A percentile compares a stretch with the other conserved stretches of the same genome.
Conservation (phyloP, 2,329 filamentous ascomycete species). For the Epichloe festucae region DNA sequence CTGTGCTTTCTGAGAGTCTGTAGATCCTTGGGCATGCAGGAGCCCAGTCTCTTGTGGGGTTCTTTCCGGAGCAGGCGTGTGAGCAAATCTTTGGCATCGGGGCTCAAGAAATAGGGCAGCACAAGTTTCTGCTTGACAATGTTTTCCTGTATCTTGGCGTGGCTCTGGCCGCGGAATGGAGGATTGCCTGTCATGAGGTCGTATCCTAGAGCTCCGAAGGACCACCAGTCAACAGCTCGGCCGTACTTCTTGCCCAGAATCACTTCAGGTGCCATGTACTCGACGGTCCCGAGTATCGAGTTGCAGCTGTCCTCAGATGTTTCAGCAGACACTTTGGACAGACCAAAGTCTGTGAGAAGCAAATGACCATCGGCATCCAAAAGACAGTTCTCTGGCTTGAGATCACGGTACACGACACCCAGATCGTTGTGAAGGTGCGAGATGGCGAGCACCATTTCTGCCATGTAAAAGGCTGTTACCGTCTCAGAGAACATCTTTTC, state of each 20-base stretch:
- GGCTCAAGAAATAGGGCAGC: constrained; percentile 79
- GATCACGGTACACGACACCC: constrained; percentile 88
- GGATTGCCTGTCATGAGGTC: constrained; percentile 87
- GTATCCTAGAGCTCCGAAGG: constrained; percentile 80
- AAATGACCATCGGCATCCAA: constrained; percentile 85
- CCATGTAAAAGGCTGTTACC: constrained; percentile 93
- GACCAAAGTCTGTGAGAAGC: constrained; percentile 88
- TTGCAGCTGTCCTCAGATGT: constrained; percentile 50
- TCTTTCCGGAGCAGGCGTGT: constrained; percentile 86
- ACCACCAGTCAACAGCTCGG: constrained; percentile 98
- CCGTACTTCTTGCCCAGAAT: constrained; percentile 81
- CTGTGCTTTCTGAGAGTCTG: constrained; percentile 77
- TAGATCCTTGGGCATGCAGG: constrained; percentile 80
- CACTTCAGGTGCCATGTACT: constrained; percentile 98
- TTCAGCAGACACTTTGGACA: constrained; percentile 85
- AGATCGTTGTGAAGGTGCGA: constrained; percentile 86
- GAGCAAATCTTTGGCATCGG: constrained; percentile 88
- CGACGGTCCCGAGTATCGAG: constrained; percentile 85
- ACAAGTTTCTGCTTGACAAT: constrained; percentile 86
- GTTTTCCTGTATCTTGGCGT: constrained; percentile 90
- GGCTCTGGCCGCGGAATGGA: constrained; percentile 81
- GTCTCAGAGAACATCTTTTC: constrained; percentile 93
- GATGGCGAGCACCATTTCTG: constrained; percentile 88
- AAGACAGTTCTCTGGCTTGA: constrained; percentile 96
- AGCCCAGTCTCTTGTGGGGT: constrained; percentile 76